Conservation (phyloP, 1,139 yeast genomes). For the Geotrichum carabidarum region DNA sequence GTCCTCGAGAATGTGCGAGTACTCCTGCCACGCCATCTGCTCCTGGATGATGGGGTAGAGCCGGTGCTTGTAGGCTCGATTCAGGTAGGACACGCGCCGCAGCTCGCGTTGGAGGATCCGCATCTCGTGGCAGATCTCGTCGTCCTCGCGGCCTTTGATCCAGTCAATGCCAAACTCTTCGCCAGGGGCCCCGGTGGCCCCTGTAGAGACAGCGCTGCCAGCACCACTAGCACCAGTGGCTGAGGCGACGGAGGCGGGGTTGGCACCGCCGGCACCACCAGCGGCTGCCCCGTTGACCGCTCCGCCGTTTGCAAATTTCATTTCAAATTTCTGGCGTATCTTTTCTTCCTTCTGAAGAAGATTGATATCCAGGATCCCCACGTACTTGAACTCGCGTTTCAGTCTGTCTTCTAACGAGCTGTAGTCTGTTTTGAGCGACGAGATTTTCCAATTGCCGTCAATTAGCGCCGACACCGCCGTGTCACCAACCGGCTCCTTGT, state of each 20-base stretch:
- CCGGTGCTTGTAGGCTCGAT: slow-evolving; percentile 60
- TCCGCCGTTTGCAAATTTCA: slow-evolving; percentile 7
- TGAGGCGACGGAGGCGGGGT: background rate
- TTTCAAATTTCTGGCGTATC: slow-evolving; percentile 33
- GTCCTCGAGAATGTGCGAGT: slow-evolving; percentile 81
- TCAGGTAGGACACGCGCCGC: slow-evolving; percentile 54
- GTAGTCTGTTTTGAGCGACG: slow-evolving; percentile 57
- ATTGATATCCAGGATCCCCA: slow-evolving; percentile 70
- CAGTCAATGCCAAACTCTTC: slow-evolving; percentile 56
- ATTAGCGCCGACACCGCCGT: slow-evolving; percentile 23
- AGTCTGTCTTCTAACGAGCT: slow-evolving; percentile 79
- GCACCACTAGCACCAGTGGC: background rate
- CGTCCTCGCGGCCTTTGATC: slow-evolving; percentile 83
- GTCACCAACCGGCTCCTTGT: slow-evolving; percentile 18
- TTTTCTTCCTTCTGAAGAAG: slow-evolving; percentile 32
- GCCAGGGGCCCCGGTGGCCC: slow-evolving; percentile 19
- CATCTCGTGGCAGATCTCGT: slow-evolving; percentile 84
- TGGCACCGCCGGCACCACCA: background rate
- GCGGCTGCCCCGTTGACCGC: background rate
- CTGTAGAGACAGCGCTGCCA: background rate
- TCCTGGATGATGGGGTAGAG: slow-evolving; percentile 77
- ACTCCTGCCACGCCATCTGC: slow-evolving; percentile 93
- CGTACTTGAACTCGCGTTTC: slow-evolving; percentile 79
- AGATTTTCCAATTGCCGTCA: slow-evolving; percentile 41
- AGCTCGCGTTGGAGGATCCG: slow-evolving; percentile 67